Evolutionary conservation across 192 early-diverging fungal species (phyloP), one percentile per base, ranked within the genome.

Genomic region (Coemansia sp.): DNA sequence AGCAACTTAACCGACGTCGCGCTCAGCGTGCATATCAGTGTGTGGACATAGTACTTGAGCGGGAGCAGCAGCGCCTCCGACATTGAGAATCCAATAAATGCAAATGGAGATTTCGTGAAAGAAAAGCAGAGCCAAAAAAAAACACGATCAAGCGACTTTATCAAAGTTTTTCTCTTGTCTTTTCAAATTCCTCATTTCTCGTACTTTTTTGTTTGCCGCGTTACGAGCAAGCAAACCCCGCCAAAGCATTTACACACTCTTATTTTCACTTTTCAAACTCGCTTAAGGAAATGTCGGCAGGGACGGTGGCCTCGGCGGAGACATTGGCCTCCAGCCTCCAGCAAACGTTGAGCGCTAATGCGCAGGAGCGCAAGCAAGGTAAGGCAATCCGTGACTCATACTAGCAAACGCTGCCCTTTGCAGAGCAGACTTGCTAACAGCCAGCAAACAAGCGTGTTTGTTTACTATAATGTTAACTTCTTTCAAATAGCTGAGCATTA

Each of bases 401-500:
- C 7, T 6, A 24, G 21, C 12, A 18, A 29, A 6, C 14, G 8
- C 1, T n/a, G 22, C 10, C n/a, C 22, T 4, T 38, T 12, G 24
- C 35, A 64, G 32, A 74, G 50, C 21, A 64, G n/a, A 67, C 52
- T 69, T 64, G 58, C 68, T 67, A 54, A 68, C 65, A n/a, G 56
- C 62, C 29, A 50, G 63, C 12, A n/a, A n/a, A n/a, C n/a, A n/a
- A n/a, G 61, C 14, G 64, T 42, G 50, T 21, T 54, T 40, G 14
- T 21, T 61, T 46, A 21, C 15, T 19, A 21, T 36, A 50, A 61
- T 36, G 12, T 24, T 9, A 41, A 19, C 10, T 12, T 19, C 21
- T 11, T 37, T 36, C 29, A 34, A 37, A 44, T 74, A 90, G 89
- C 89, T 38, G 87, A 87, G 66, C 65, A 75, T 32, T 73, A 68